Base-by-base conservation (phyloP, 2,329 filamentous ascomycete species). In the Talaromyces sp. region DNA sequence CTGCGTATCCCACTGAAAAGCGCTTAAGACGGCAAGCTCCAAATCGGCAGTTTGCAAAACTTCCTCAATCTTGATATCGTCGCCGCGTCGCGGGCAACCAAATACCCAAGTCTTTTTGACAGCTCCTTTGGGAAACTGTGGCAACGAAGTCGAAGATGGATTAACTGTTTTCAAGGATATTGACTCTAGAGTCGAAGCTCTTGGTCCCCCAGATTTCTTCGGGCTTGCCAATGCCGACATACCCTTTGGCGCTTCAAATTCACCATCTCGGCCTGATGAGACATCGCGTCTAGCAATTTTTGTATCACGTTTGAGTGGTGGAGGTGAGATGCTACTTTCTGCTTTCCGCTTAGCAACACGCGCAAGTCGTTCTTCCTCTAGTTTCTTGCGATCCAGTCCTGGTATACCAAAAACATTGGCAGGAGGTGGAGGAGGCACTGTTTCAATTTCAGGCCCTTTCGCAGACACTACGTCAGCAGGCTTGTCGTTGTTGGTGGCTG, bases 61-160 rank as follows among this genome's bases (percentile, higher is more conserved):
- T 70, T 97, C 91, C 66, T 96, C 90, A 40, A 97, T 85, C 60
- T 86, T 94, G 68, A 97, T 90, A 62, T 96, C 90, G 61, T 91
- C 82, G 4, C 77, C 78, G 0, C 71, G 77, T 36, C 89, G 80
- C 1, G 81, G 76, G 62, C 82, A 84, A 2, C 87, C 85, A 36
- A 78, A 78, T 0, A 84, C 85, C 84, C 88, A 93, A 0, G 94
- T 97, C 67, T 88, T 90, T 73, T 90, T 94, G 48, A 97, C 84
- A 0, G 79, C 77, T 1, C 92, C 93, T 2, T 69, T 64, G 0
- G 81, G 80, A 65, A 81, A 87, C 56, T 79, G 73, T 8, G 71
- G 58, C 8, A 64, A 63, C 8, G 67, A 63, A n/a, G 46, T 61
- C 15, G 40, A 40, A 13, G 52, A 63, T 41, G 54, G 57, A 13